Percentiles rank a stretch among this genome's conserved stretches.
These are phyloP conservation scores for Lactarius sp. DNA, from an alignment of 768 basidiomycete species.

Conservation along the genomic window DNA sequence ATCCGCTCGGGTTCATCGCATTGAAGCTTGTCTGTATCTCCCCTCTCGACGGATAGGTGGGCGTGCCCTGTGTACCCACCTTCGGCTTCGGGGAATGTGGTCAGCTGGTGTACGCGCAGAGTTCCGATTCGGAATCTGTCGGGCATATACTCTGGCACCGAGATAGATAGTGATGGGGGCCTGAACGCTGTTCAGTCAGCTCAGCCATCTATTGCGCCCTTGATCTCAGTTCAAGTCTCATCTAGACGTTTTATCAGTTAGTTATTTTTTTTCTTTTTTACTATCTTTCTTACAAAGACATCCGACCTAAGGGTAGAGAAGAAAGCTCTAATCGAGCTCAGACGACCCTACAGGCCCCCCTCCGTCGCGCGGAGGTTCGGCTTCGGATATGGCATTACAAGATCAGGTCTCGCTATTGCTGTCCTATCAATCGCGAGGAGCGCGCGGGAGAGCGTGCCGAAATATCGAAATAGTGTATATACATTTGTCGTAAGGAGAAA, in stretches of 20 bases:
- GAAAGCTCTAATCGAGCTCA: conserved; percentile 1
- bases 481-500: neutral
- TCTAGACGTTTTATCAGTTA: neutral
- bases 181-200: neutral
- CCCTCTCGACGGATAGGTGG: too few relatives aligned
- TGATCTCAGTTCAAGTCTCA: neutral
- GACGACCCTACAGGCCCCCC: neutral
- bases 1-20: neutral
- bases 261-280: neutral
- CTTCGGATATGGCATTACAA: neutral
- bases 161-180: too few relatives aligned
- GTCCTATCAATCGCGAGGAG: conserved; percentile 11
- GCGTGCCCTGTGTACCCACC: neutral
- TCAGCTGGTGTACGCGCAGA: neutral
- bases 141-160: neutral
- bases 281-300: neutral
- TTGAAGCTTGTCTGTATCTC: neutral
- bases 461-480: neutral
- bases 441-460: conserved; percentile 7
- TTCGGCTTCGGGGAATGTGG: neutral
- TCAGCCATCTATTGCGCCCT: neutral
- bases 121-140: neutral
- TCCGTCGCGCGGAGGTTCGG: conserved; percentile 5
- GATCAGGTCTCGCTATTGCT: neutral
- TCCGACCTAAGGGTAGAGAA: neutral